Percentiles rank a stretch among this genome's conserved stretches.
Evolutionary conservation across 2,329 filamentous ascomycete genomes (phyloP).

Genomic region (Fusarium compactum): DNA sequence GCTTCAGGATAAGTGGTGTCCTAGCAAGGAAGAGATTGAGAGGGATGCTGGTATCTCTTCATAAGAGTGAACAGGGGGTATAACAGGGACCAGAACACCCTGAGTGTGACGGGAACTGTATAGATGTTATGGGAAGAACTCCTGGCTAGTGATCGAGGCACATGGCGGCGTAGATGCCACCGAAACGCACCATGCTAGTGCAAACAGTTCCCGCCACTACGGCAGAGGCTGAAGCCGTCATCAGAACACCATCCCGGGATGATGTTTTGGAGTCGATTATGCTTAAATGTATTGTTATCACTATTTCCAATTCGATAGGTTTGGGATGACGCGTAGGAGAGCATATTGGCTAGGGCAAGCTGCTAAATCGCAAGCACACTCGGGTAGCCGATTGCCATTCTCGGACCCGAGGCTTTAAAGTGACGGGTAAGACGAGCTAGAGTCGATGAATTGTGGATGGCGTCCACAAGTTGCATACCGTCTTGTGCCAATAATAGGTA

Average conservation of each 20-base stretch:
- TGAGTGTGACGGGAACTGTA: neutral
- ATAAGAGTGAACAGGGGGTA: neutral
- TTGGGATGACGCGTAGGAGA: neutral
- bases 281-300: neutral
- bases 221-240: neutral
- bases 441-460: neutral
- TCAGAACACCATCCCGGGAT: neutral
- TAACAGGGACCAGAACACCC: neutral
- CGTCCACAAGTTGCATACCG: too few relatives aligned
- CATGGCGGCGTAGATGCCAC: neutral
- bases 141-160: neutral
- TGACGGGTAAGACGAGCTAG: neutral
- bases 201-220: neutral
- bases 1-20: conserved; percentile 65
- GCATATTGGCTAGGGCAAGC: neutral
- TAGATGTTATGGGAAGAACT: neutral
- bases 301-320: neutral
- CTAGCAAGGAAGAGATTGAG: conserved; percentile 62
- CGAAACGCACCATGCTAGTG: neutral
- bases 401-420: neutral
- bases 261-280: neutral
- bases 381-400: neutral
- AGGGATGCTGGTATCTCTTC: conserved; percentile 52
- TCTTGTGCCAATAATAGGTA: neutral
- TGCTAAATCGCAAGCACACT: neutral